Evolutionary conservation across 495 filamentous ascomycete genomes (phyloP), one percentile per base, ranked within the genome.

Genomic region (Xylaria sp.): DNA sequence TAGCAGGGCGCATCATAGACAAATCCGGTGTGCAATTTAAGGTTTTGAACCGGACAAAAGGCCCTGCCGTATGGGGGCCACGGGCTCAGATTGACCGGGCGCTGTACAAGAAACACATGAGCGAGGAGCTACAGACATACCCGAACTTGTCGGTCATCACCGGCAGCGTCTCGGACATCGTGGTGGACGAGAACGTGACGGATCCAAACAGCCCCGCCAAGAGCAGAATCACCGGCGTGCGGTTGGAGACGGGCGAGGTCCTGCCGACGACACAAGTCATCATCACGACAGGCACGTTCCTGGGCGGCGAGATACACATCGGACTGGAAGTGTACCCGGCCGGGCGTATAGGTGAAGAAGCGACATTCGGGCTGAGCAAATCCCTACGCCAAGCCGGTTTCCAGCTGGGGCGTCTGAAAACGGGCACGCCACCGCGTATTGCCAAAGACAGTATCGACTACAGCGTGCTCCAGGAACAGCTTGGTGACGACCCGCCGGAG

Each of bases 271-370:
- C 87, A 46, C 89, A 92, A 55, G 95, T 98, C 26, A 87, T 98
- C 50, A 97, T 99, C 74, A 98, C 96, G 0, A 98, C 96, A 0
- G 96, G 96, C 0, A 99, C 96, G 0, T 99, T 99, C 76, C 82
- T 99, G 9, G 93, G 97, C 61, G 96, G 96, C 29, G 97, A 98
- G 79, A 99, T 99, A 68, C 96, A 99, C 76, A 95, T 99, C 69
- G 96, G 96, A 6, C 79, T 99, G 5, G 88, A 97, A 50, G 87
- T 85, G 0, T 96, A 86, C 72, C 97, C 97, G 0, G 91, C 96
- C 0, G 96, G 96, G 0, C 89, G 96, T 1, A 95, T 99, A 84
- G 96, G 96, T 7, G 96, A 99, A 82, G 93, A 93, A 40, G 94
- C 96, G 0, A 97, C 96, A 1, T 94, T 94, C 73, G 95, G 97